Base-by-base conservation (phyloP, 23 red algal species). In the Gracilaria gracilis region DNA sequence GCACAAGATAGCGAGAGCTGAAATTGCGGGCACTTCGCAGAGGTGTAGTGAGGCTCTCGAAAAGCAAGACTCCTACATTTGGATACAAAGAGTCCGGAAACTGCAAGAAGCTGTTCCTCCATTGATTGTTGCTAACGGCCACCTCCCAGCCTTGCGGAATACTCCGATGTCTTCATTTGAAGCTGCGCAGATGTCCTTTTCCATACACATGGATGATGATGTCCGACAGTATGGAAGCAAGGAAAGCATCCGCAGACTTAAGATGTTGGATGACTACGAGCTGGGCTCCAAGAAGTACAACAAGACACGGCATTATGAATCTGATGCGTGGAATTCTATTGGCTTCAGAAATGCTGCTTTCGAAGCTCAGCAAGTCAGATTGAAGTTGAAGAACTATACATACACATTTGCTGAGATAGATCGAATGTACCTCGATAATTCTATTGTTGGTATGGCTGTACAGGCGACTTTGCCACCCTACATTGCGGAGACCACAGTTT, bases 261-360 rank as follows among this genome's bases (percentile, higher is more conserved):
- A 84, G 57, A 84, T 84, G 89, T 64, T 84, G 47, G 89, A 92
- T 53, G 80, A 83, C 55, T 92, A 92, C 61, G 61, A 92, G 51
- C 79, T 84, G n/a, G 89, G 89, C 31, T 20, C 79, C n/a, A 76
- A 92, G 80, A 92, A 92, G 89, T 48, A 84, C 47, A 62, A 76
- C 19, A 92, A 84, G 79, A 92, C 79, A 31, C 23, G 89, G 14
- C 89, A 92, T 33, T 78, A 92, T 69, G 40, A 92, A 47, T 76
- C 64, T 8, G 64, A 84, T 77, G 80, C 89, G 0, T 92, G 89
- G 89, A 92, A 92, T 79, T 92, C 89, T 25, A 92, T 92, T 44
- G 89, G 89, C 23, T 92, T 92, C 70, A 54, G 89, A 76, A 67
- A 61, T 83, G 62, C 84, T 23, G 78, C 49, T 15, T 84, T 84